Evolutionary conservation across 345 rosid species (phyloP), one percentile per base, ranked within the genome.

Genomic region (Dipteronia dyeriana): DNA sequence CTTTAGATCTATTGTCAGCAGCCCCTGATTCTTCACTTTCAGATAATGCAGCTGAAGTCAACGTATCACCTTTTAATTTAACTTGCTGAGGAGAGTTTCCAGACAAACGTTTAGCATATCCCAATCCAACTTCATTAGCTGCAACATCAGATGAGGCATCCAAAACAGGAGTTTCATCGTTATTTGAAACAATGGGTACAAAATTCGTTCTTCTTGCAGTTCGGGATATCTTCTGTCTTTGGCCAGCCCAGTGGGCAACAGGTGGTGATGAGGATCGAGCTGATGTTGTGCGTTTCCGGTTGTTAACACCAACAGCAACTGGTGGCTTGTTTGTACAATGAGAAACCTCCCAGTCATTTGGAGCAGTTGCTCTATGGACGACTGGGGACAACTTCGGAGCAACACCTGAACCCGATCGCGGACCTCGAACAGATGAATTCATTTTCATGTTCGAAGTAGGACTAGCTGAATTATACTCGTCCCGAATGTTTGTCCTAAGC

Each of bases 21-120:
- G 90, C 81, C 7, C 90, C 97, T 68, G 95, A 85, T 72, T 96
- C 99, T 84, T 96, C 99, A 80, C 97, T 93, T 87, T 96, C 99
- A 47, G 98, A 92, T 83, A 94, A 86, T 47, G 88, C 87, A 71
- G 93, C 81, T 14, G 94, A 81, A 63, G 97, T 85, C 76, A 90
- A 83, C 66, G 88, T 80, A n/a, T 96, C 99, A 66, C 86, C 87
- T 88, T 90, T 94, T 59, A 83, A 76, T 84, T 88, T 96, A 70
- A 91, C 86, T 79, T 85, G 93, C 75, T 87, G 97, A 80, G 98
- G 97, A 83, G 98, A 94, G 82, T 75, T 89, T 75, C 83, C 82
- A 70, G 87, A 77, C 72, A 89, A 77, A 70, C 85, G 92, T 85
- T 91, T 90, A 29, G 86, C 82, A 82, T 83, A 86, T 81, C 94